Evolutionary conservation across 805 yeast genomes (phyloP).

Genomic region (Teunomyces aglyptinius): DNA sequence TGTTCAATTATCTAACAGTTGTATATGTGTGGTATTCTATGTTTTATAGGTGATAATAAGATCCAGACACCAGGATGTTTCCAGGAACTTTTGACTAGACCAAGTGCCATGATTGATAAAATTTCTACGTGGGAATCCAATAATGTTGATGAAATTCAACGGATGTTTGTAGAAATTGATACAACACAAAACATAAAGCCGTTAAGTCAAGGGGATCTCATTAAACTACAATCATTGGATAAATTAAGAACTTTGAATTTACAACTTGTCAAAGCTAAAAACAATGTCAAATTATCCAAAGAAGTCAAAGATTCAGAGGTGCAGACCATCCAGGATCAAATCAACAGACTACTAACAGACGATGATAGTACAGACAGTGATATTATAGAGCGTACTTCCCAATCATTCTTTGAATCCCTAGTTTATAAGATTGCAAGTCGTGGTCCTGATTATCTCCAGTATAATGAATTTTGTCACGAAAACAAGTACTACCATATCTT

Average conservation of each 20-base stretch:
- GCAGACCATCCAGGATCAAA: slow-evolving; percentile 11
- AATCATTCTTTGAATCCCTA: slow-evolving; percentile 1
- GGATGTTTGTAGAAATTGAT: slow-evolving; percentile 9
- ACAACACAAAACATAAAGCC: slow-evolving; percentile 5
- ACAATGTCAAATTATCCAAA: slow-evolving; percentile 24
- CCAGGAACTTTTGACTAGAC: not conserved
- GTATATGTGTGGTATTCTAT: slow-evolving; percentile 59
- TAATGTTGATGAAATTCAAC: slow-evolving; percentile 9
- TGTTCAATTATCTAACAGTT: not conserved
- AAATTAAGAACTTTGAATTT: slow-evolving; percentile 25
- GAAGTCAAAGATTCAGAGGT: slow-evolving; percentile 10
- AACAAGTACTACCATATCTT: slow-evolving; percentile 33
- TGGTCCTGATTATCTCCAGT: slow-evolving; percentile 58
- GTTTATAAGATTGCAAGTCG: slow-evolving; percentile 27
- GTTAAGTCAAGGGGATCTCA: slow-evolving; percentile 17
- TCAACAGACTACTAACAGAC: slow-evolving; percentile 10
- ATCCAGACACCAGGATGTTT: slow-evolving; percentile 1
- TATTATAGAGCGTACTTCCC: not conserved
- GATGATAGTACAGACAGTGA: slow-evolving; percentile 4
- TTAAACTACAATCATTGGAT: slow-evolving; percentile 28
- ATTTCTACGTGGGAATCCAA: slow-evolving; percentile 12
- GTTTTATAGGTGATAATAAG: slow-evolving; percentile 17
- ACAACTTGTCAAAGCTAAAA: slow-evolving; percentile 23
- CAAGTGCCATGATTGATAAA: not conserved
- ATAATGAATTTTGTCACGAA: slow-evolving; percentile 11